phyloP scores from a whole-genome alignment of 192 early-diverging fungal genomes.

The Podila minutissima region DNA sequence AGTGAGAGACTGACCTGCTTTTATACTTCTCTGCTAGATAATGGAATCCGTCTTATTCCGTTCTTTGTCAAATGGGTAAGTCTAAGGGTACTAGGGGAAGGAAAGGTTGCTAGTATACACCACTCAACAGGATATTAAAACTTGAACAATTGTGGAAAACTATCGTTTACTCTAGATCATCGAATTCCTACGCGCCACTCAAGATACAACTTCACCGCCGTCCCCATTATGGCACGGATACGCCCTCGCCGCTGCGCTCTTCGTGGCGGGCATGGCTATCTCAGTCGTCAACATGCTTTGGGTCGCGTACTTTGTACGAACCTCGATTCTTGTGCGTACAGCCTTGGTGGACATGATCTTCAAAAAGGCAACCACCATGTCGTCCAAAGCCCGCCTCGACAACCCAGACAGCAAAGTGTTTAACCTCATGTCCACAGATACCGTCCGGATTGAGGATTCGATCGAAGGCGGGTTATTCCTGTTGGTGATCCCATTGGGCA shows the following conservation, averaged over 20 bases:
- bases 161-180: constrained; percentile 22
- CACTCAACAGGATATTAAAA: too few relatives aligned
- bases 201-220: constrained; percentile 7
- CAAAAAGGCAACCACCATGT: constrained; percentile 24
- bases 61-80: constrained; percentile 1
- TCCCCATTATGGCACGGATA: constrained; percentile 28
- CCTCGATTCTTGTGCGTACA: constrained; percentile 5
- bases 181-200: constrained; percentile 19
- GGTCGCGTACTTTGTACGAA: neutral
- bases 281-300: neutral
- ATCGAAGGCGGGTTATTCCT: constrained; percentile 43
- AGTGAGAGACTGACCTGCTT: neutral
- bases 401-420: constrained; percentile 53
- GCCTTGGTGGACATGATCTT: constrained; percentile 29
- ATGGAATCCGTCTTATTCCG: neutral
- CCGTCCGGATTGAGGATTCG: constrained; percentile 9
- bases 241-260: neutral
- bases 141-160: neutral
- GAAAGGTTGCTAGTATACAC: neutral
- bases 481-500: constrained; percentile 66
- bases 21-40: neutral
- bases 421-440: constrained; percentile 60
- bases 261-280: constrained; percentile 2
- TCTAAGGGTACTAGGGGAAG: neutral
- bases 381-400: constrained; percentile 30